Evolutionary conservation across 2,329 filamentous ascomycete species (phyloP), one percentile per base, ranked within the genome.

Genomic region (Macroventuria anomochaeta): DNA sequence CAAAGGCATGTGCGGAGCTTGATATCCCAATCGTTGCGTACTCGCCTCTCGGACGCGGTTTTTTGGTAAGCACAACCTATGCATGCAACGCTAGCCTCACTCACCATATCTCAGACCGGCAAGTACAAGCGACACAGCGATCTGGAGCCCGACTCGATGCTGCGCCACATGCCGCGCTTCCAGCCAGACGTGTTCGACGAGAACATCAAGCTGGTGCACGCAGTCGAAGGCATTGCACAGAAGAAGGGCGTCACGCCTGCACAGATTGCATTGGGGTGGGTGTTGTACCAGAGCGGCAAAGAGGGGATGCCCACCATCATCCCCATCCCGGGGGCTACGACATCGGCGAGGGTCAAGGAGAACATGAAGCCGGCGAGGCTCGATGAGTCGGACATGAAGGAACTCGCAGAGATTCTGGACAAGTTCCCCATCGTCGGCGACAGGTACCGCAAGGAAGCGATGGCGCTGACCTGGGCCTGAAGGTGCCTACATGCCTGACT

Each of bases 1-100:
- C 82, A 2, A 67, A 77, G 46, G 77, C 81, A 1, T 87, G 85
- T 57, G 80, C 77, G 1, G 81, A 93, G 68, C 73, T 88, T 38
- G 76, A 80, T 39, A 91, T 93, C 55, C 86, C 88, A 0, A 76
- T 93, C 40, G 75, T 91, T n/a, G 71, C 72, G 3, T 93, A 91
- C 74, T 88, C 87, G 37, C 89, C 90, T 1, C 78, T 92, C 0
- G 86, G 88, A 4, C 77, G 83, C 21, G 85, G 85, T 1, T 82
- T 85, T 75, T 63, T 77, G 68, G 76, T 65, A 71, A 73, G 67
- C 20, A 20, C n/a, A 28, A 3, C 20, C 11, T 15, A 34, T 13
- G 32, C 11, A n/a, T 17, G 2, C 5, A 3, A 10, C 12, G 10
- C 2, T 12, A 29, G 26, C 21, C 7, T 39, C n/a, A 43, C 69